Base-by-base conservation (phyloP, 768 basidiomycete species). In the Russula sp. region DNA sequence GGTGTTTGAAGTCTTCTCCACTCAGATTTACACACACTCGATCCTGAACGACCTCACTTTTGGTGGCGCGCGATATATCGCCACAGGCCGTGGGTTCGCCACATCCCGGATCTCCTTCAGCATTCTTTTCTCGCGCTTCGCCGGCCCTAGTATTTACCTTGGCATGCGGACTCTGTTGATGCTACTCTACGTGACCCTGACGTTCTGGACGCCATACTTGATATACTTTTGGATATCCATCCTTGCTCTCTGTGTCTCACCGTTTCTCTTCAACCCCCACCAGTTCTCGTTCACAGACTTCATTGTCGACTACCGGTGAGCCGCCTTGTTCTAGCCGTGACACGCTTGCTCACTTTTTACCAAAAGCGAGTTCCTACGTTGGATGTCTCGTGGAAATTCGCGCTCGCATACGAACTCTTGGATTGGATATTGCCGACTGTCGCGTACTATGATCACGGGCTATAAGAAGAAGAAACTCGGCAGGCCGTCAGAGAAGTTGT, bases 261-360 rank as follows among this genome's bases (percentile, higher is more conserved):
- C 97, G 8, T 99, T 99, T 88, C 73, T 98, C 70, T 99, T 98
- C 83, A 99, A 98, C 72, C 97, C 97, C n/a, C 97, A 99, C 74
- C 97, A 98, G 75, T 99, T 99, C 77, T 90, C 91, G 20, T 88
- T 94, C 74, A 84, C 93, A 42, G 97, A 99, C 74, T 99, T 95
- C 75, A 83, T 98, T 73, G 90, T 98, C 71, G 97, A 99, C 75
- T 93, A 93, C 69, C 80, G 89, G 88, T 88, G 70, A 69, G 83
- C 74, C 3, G 0, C 43, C 36, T 32, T 9, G 32, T 25, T 38
- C 0, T 2, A 11, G 3, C 9, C 48, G 6, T 22, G 41, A 35
- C 14, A 18, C 3, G 5, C 18, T 25, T 38, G 10, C 41, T 41
- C 14, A 38, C 25, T 29, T 55, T 11, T 2, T 32, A 25, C 9